Percentiles rank a stretch among this genome's conserved stretches.
These are phyloP conservation scores for Didymella pomorum DNA, from an alignment of 2,329 filamentous ascomycete species.

Conservation along the genomic window DNA sequence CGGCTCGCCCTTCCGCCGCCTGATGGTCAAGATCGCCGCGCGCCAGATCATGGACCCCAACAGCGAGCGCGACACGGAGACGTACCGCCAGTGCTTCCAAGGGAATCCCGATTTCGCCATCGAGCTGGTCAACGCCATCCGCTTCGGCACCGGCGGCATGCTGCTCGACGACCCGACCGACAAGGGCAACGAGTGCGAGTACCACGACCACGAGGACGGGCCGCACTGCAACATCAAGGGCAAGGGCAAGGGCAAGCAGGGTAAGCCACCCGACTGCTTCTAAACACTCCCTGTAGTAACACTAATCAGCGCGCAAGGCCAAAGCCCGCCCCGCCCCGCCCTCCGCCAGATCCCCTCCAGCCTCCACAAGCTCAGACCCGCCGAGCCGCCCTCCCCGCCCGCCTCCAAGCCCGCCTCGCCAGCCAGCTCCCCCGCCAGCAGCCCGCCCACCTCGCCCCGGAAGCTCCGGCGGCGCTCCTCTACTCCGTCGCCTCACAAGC, in stretches of 20 bases:
- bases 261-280: constrained; percentile 41
- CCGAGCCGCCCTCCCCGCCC: constrained; percentile 42
- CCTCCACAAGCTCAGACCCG: constrained; percentile 40
- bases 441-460: constrained; percentile 45
- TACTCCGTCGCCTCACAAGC: constrained; percentile 48
- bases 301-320: constrained; percentile 49
- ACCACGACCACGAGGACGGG: constrained; percentile 60
- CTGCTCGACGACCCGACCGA: constrained; percentile 62
- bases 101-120: constrained; percentile 61
- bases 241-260: constrained; percentile 47
- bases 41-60: constrained; percentile 66
- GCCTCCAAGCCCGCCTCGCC: constrained; percentile 36
- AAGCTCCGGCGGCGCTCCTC: constrained; percentile 42
- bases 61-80: constrained; percentile 57
- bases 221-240: constrained; percentile 50
- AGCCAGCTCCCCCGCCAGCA: constrained; percentile 20
- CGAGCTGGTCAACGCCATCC: constrained; percentile 62
- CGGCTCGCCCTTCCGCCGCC: constrained; percentile 58
- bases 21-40: constrained; percentile 64
- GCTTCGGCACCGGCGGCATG: constrained; percentile 58
- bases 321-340: constrained; percentile 35
- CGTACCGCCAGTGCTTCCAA: constrained; percentile 60
- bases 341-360: constrained; percentile 41
- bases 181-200: constrained; percentile 55
- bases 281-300: constrained; percentile 38